phyloP scores from a whole-genome alignment of 2,329 filamentous ascomycete species.

The Epichloe typhina region DNA sequence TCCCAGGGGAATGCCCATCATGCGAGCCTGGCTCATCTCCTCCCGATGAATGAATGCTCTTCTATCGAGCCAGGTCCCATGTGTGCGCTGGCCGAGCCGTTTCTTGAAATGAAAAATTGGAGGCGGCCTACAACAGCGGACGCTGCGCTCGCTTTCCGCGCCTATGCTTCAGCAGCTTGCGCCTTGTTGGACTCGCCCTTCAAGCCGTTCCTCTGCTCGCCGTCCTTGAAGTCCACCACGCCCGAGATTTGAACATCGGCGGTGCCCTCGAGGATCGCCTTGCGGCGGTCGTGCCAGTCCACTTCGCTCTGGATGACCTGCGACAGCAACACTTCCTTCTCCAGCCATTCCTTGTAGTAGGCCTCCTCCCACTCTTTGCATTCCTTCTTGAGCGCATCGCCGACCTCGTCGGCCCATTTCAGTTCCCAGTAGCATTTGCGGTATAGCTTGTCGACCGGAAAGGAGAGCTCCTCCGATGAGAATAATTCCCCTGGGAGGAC shows the following conservation, averaged over 20 bases:
- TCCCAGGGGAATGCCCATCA: too few relatives aligned
- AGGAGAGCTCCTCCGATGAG: conserved; percentile 47
- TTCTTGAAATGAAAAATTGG: background rate
- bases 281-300: conserved; percentile 47
- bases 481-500: conserved; percentile 47
- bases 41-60: too few relatives aligned
- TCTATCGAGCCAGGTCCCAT: too few relatives aligned
- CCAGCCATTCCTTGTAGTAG: conserved; percentile 61
- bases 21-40: too few relatives aligned
- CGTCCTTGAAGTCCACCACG: conserved; percentile 17
- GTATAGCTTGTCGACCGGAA: conserved; percentile 46
- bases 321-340: conserved; percentile 68
- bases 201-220: conserved; percentile 13
- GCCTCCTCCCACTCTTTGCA: conserved; percentile 52
- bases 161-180: conserved; percentile 3
- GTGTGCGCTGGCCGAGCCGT: too few relatives aligned
- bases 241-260: conserved; percentile 30
- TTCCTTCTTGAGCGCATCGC: conserved; percentile 49
- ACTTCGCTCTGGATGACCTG: conserved; percentile 56
- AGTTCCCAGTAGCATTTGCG: conserved; percentile 58
- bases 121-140: background rate
- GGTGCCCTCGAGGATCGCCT: conserved; percentile 37
- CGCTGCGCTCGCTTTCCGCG: background rate
- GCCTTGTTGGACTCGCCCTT: conserved; percentile 3
- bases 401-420: conserved; percentile 58